Base-by-base conservation (phyloP, 1,284 basidiomycete species). In the Cystobasidium slooffiae region DNA sequence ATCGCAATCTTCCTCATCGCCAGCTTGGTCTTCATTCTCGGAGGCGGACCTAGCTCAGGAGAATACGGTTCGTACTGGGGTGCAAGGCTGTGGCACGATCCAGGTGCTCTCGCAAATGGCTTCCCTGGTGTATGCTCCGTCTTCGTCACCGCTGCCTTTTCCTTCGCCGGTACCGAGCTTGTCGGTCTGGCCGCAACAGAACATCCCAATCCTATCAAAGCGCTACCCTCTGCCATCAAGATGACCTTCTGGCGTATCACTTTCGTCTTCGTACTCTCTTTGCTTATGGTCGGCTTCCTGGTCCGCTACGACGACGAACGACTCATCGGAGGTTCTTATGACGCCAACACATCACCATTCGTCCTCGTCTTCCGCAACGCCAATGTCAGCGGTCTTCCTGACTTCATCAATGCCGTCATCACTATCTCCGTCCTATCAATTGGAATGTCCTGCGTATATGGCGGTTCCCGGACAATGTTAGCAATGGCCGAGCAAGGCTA, bases 141-240 rank as follows among this genome's bases (percentile, higher is more conserved):
- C 31, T 82, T 92, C 59, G 87, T 91, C 20, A 90, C 91, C 0
- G 79, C 67, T 75, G 78, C 74, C 55, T 80, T 73, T 76, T 78
- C 77, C 1, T 80, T 79, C 67, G 79, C 75, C 56, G 79, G 82
- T 58, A 83, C 79, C 10, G 78, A 82, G 76, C 77, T 93, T 87
- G 65, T 92, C 86, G 90, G 90, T 89, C 76, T 88, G 84, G 77
- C 88, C 84, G 80, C 86, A 84, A 78, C 91, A 88, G 74, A 90
- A 86, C 85, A 85, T 3, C 81, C 81, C 72, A 74, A 76, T 44
- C 75, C 75, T 14, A 16, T 61, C 43, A 84, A 83, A 76, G 82
- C 82, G 44, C 80, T 86, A 67, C 85, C 85, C 8, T 81, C 81
- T 59, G 85, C 85, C 52, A 83, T 84, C 80, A 85, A 85, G 81